A percentile compares a stretch with the other conserved stretches of the same genome.
phyloP scores from a whole-genome alignment of 2,329 filamentous ascomycete species.

The Ophiocordyceps camponoti-floridani region DNA sequence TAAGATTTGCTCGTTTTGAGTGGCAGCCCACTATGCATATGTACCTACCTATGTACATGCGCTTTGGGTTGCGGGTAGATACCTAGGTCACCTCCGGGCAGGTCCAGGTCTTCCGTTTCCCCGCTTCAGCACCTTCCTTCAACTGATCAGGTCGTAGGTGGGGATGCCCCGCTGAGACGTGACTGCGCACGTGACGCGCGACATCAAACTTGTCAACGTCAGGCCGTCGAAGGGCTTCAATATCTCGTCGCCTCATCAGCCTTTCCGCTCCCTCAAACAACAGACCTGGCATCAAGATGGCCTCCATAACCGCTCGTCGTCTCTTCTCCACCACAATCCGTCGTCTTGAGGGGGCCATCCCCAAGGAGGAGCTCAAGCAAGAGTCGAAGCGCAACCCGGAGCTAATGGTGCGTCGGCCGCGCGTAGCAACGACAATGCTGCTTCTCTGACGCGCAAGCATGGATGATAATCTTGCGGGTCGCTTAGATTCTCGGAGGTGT shows the following conservation, averaged over 20 bases:
- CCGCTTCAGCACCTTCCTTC: no score
- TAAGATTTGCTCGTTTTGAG: no score
- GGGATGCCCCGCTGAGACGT: neutral
- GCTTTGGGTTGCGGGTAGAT: no score
- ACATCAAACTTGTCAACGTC: neutral
- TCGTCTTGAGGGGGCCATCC: conserved; percentile 22
- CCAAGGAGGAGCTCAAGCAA: conserved; percentile 31
- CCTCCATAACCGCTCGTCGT: conserved; percentile 36
- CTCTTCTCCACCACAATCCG: conserved; percentile 36
- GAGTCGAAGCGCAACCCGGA: conserved; percentile 38
- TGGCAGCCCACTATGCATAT: no score
- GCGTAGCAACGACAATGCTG: neutral
- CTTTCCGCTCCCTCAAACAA: conserved; percentile 3
- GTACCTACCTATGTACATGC: no score
- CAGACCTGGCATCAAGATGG: conserved; percentile 23
- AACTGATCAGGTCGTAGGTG: no score
- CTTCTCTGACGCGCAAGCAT: neutral
- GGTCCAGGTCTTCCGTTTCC: no score
- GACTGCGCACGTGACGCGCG: neutral
- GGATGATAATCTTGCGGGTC: neutral
- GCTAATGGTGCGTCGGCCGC: conserved; percentile 21
- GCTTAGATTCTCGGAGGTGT: conserved; percentile 74
- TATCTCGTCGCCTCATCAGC: neutral
- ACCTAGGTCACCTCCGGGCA: no score
- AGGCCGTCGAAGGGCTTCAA: neutral